phyloP scores from a whole-genome alignment of 371 early-diverging fungal genomes.

The Mortierella sp. region DNA sequence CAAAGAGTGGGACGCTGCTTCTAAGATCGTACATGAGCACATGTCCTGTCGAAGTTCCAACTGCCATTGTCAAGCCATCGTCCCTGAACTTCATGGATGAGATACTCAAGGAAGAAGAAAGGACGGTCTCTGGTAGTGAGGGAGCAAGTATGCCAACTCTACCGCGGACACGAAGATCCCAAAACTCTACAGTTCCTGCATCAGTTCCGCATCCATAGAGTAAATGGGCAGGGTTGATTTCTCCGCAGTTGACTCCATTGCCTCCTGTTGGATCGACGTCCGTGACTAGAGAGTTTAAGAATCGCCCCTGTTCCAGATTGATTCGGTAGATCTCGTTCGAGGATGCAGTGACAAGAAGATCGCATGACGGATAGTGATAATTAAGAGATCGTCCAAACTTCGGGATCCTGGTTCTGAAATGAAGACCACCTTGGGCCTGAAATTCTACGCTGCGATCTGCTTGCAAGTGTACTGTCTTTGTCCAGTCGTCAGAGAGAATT shows the following conservation, averaged over 20 bases:
- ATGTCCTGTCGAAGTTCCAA: constrained; percentile 94
- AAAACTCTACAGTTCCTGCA: constrained; percentile 92
- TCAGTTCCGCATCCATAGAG: constrained; percentile 93
- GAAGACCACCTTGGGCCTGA: constrained; percentile 96
- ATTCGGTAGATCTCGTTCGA: constrained; percentile 91
- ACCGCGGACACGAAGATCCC: constrained; percentile 89
- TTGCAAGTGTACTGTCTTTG: constrained; percentile 94
- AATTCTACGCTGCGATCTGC: constrained; percentile 96
- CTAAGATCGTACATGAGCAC: constrained; percentile 96
- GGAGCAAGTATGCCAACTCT: constrained; percentile 79
- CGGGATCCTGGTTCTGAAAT: constrained; percentile 96
- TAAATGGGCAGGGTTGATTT: constrained; percentile 93
- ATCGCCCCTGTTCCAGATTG: constrained; percentile 96
- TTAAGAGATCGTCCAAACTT: constrained; percentile 94
- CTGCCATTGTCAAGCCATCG: constrained; percentile 92
- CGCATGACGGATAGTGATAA: constrained; percentile 94
- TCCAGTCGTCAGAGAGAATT: constrained; percentile 98
- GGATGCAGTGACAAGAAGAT: constrained; percentile 90
- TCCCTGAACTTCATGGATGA: constrained; percentile 84
- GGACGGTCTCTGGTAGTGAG: constrained; percentile 63
- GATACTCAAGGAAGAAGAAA: constrained; percentile 68
- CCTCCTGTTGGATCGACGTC: constrained; percentile 62
- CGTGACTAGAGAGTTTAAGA: constrained; percentile 86
- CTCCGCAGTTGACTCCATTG: constrained; percentile 83
- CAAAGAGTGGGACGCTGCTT: constrained; percentile 80